Evolutionary conservation across 2,329 filamentous ascomycete species (phyloP).

Genomic region (Fonsecaea monophora): DNA sequence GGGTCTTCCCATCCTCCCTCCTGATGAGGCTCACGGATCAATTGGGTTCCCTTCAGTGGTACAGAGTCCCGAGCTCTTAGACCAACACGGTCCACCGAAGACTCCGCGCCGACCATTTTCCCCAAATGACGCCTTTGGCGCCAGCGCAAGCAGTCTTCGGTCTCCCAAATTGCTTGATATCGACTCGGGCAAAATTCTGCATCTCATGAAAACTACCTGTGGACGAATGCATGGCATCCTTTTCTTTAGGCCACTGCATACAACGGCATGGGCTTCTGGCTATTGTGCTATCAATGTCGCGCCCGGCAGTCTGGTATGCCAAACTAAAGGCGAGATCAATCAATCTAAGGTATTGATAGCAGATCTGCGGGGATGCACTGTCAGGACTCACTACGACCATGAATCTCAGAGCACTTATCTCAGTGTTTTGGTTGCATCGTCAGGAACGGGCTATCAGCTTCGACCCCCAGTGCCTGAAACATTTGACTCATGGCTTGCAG

Average conservation of each 20-base stretch:
- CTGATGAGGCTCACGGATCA: slow-evolving; percentile 49
- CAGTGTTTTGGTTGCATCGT: slow-evolving; percentile 57
- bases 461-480: slow-evolving; percentile 58
- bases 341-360: slow-evolving; percentile 57
- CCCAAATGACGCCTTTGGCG: slow-evolving; percentile 32
- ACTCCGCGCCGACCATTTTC: slow-evolving; percentile 38
- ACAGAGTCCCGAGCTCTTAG: slow-evolving; percentile 44
- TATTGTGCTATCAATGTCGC: slow-evolving; percentile 61
- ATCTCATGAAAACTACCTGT: slow-evolving; percentile 60
- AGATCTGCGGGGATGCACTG: slow-evolving; percentile 57
- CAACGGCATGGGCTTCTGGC: slow-evolving; percentile 56
- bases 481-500: slow-evolving; percentile 60
- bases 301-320: slow-evolving; percentile 58
- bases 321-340: slow-evolving; percentile 57
- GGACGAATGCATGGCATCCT: slow-evolving; percentile 61
- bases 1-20: slow-evolving; percentile 42
- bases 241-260: slow-evolving; percentile 55
- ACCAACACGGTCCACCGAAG: slow-evolving; percentile 44
- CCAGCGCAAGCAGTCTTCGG: slow-evolving; percentile 34
- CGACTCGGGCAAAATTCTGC: slow-evolving; percentile 56
- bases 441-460: slow-evolving; percentile 56
- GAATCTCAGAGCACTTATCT: slow-evolving; percentile 55
- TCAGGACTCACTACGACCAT: slow-evolving; percentile 56
- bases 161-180: slow-evolving; percentile 51
- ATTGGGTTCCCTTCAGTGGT: slow-evolving; percentile 58